These are phyloP conservation scores for Neopestalotiopsis rosae DNA, from an alignment of 2,329 filamentous ascomycete species.

Conservation along the genomic window DNA sequence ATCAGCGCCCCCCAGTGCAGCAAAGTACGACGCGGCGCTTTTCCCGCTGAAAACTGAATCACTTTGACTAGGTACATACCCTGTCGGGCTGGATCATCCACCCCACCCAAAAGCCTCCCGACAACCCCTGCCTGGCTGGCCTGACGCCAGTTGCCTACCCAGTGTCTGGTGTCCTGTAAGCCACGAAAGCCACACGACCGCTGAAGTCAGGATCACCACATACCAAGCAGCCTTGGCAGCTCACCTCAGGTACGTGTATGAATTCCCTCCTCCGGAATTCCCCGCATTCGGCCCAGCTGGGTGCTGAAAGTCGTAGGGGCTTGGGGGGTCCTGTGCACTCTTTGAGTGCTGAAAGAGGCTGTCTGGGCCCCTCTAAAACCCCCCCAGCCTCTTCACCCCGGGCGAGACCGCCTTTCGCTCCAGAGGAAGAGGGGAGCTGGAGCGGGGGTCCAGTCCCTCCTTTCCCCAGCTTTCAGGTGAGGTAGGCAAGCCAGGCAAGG, in stretches of 20 bases:
- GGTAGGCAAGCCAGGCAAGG: too few species aligned
- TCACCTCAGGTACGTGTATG: not conserved
- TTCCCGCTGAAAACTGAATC: slow-evolving; percentile 11
- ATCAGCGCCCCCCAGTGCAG: not conserved
- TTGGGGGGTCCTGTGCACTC: too few species aligned
- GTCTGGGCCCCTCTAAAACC: too few species aligned
- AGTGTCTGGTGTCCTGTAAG: too few species aligned
- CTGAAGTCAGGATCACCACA: not conserved
- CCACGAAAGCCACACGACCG: not conserved
- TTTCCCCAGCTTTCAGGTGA: too few species aligned
- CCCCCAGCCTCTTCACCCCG: too few species aligned
- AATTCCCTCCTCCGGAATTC: slow-evolving; percentile 18
- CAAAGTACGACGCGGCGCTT: not conserved
- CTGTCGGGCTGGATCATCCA: slow-evolving; percentile 7
- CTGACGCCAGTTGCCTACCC: too few species aligned
- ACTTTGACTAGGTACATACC: not conserved
- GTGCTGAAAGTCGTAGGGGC: not conserved
- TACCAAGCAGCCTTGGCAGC: not conserved
- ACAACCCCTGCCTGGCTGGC: not conserved
- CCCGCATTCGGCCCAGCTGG: slow-evolving; percentile 11
- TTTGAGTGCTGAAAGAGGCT: too few species aligned
- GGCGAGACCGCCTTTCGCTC: too few species aligned
- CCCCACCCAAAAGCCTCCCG: not conserved
- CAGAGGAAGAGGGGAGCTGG: too few species aligned
- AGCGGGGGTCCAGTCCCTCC: too few species aligned